Conservation (phyloP, 2,329 filamentous ascomycete genomes). For the Fusarium virguliforme region DNA sequence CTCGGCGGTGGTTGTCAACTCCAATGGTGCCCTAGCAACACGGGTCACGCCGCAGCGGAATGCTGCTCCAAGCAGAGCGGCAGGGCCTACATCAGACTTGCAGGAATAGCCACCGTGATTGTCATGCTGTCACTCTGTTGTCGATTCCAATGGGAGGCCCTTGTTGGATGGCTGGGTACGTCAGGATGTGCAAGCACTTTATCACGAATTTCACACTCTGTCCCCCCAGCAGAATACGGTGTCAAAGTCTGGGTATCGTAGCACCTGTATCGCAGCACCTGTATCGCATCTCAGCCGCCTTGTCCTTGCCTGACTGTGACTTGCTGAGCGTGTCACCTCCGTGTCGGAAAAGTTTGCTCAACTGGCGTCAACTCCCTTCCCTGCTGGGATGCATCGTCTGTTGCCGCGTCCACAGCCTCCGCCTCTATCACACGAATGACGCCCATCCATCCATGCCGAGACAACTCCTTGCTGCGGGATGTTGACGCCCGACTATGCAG, state of each 20-base stretch:
- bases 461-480: slow-evolving; percentile 16
- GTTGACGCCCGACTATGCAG: slow-evolving; percentile 33
- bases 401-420: slow-evolving; percentile 40
- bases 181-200: slow-evolving; percentile 49
- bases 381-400: slow-evolving; percentile 41
- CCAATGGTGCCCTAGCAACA: slow-evolving; percentile 36
- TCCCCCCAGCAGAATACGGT: slow-evolving; percentile 25
- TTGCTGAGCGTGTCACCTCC: slow-evolving; percentile 40
- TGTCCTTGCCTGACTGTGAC: slow-evolving; percentile 13
- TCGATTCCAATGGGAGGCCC: slow-evolving; percentile 33
- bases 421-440: slow-evolving; percentile 36
- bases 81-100: slow-evolving; percentile 40
- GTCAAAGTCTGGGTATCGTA: slow-evolving; percentile 18
- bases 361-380: slow-evolving; percentile 32
- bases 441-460: slow-evolving; percentile 21
- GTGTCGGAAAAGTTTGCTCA: slow-evolving; percentile 42
- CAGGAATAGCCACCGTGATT: slow-evolving; percentile 29
- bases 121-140: slow-evolving; percentile 35
- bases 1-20: slow-evolving; percentile 16
- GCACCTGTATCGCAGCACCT: slow-evolving; percentile 1
- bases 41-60: slow-evolving; percentile 26
- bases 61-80: slow-evolving; percentile 24
- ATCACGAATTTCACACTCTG: slow-evolving; percentile 29
- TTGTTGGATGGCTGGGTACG: slow-evolving; percentile 21
- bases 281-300: slow-evolving; percentile 12